A percentile compares a stretch with the other conserved stretches of the same genome.
These are phyloP conservation scores for Colletotrichum sp. DNA, from an alignment of 2,329 filamentous ascomycete genomes.

Conservation along the genomic window DNA sequence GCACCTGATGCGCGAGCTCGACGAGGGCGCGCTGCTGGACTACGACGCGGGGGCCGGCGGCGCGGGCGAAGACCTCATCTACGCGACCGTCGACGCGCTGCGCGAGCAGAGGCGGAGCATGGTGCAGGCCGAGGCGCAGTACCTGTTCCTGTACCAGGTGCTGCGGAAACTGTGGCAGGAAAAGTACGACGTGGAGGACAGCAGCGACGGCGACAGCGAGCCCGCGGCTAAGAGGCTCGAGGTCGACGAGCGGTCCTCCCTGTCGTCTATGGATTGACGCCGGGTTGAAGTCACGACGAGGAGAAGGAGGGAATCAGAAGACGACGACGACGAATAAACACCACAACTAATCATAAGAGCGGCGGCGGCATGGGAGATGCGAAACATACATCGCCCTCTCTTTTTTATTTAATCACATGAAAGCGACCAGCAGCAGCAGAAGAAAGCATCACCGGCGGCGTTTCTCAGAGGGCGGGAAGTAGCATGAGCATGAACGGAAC, in stretches of 20 bases:
- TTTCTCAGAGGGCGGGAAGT: neutral
- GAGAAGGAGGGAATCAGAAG: neutral
- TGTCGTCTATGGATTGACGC: slow-evolving; percentile 37
- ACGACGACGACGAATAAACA: neutral
- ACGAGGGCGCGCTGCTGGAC: slow-evolving; percentile 70
- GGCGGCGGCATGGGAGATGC: neutral
- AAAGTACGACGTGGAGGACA: slow-evolving; percentile 52
- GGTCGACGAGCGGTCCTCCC: slow-evolving; percentile 42
- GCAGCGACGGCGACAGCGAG: slow-evolving; percentile 41
- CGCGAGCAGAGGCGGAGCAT: slow-evolving; percentile 91
- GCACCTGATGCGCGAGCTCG: slow-evolving; percentile 83
- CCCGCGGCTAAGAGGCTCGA: slow-evolving; percentile 60
- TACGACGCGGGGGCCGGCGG: slow-evolving; percentile 37
- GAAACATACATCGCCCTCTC: neutral
- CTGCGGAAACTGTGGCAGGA: slow-evolving; percentile 77
- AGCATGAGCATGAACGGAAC: neutral
- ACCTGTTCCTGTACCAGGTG: slow-evolving; percentile 87
- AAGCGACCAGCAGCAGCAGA: neutral
- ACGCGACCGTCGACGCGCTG: slow-evolving; percentile 78
- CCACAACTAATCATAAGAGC: neutral
- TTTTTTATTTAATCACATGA: neutral
- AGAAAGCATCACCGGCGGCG: neutral
- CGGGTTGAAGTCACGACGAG: neutral
- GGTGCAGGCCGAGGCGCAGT: slow-evolving; percentile 90
- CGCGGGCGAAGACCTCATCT: slow-evolving; percentile 67